Evolutionary conservation across 2,329 filamentous ascomycete genomes (phyloP).

Genomic region (Huntiella moniliformis): DNA sequence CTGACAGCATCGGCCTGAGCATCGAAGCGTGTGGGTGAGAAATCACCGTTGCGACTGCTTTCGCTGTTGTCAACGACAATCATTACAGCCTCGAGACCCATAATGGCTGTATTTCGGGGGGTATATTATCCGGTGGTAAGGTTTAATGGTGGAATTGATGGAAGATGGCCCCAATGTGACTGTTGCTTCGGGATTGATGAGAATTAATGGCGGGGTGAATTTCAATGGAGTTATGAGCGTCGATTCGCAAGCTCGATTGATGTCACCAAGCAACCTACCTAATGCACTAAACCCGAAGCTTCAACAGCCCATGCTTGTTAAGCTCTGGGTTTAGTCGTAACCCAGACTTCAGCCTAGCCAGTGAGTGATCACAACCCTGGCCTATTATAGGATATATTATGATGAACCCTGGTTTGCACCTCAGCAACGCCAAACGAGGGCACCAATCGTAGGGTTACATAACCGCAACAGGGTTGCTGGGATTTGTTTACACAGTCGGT

Average conservation of each 20-base stretch:
- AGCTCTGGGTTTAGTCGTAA: too few species aligned
- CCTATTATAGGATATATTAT: neutral
- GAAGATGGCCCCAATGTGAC: neutral
- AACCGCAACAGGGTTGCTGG: neutral
- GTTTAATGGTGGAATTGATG: neutral
- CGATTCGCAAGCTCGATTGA: slow-evolving; percentile 1
- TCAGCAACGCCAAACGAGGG: too few species aligned
- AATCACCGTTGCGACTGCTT: slow-evolving; percentile 90
- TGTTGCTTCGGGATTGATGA: neutral
- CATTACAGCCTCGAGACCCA: slow-evolving; percentile 99
- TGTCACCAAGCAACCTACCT: slow-evolving; percentile 6
- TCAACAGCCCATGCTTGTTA: too few species aligned
- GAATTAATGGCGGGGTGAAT: neutral
- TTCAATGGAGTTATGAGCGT: neutral
- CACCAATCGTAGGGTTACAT: neutral
- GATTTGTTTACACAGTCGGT: slow-evolving; percentile 7
- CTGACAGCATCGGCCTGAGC: slow-evolving; percentile 90
- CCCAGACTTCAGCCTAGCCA: too few species aligned
- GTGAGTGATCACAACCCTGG: slow-evolving; percentile 1
- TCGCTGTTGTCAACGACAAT: slow-evolving; percentile 99
- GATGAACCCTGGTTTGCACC: too few species aligned
- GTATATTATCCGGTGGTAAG: neutral
- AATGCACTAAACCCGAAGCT: too few species aligned
- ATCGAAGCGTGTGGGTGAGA: slow-evolving; percentile 82
- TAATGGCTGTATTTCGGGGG: slow-evolving; percentile 34